Evolutionary conservation across 2,329 filamentous ascomycete genomes (phyloP).

Genomic region (Neofusicoccum ribis): DNA sequence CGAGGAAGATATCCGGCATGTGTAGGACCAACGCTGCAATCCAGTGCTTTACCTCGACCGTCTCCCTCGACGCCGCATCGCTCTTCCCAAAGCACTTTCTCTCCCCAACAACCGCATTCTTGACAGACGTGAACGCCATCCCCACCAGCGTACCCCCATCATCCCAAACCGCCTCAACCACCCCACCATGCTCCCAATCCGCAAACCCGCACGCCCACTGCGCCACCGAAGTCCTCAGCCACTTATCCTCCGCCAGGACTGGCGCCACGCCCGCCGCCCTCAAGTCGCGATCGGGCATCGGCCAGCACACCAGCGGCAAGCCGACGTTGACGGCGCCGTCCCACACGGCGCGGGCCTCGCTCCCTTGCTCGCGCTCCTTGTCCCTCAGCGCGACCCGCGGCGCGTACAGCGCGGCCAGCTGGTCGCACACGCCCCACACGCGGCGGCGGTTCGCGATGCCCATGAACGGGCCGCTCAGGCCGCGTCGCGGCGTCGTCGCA

Average conservation of each 20-base stretch:
- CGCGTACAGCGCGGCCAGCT: neutral
- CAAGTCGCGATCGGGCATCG: neutral
- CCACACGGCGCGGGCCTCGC: neutral
- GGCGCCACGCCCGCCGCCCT: too few relatives aligned
- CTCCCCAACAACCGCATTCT: constrained; percentile 8
- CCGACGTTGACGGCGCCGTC: neutral
- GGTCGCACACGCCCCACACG: constrained; percentile 29
- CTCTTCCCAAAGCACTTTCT: neutral
- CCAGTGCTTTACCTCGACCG: constrained; percentile 17
- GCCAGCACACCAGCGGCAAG: constrained; percentile 22
- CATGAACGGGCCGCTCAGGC: constrained; percentile 29
- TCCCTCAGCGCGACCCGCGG: neutral
- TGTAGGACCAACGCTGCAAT: constrained; percentile 22
- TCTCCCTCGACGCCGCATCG: neutral
- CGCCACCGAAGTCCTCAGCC: neutral
- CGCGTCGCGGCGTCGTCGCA: constrained; percentile 23
- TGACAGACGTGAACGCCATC: constrained; percentile 6
- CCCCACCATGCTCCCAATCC: constrained; percentile 15
- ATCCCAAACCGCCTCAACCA: constrained; percentile 26
- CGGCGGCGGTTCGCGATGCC: constrained; percentile 35
- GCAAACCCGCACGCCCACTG: constrained; percentile 24
- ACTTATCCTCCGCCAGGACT: neutral
- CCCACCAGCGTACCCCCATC: constrained; percentile 19
- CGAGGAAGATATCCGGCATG: neutral
- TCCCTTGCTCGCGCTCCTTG: neutral